Percentiles rank a stretch among this genome's conserved stretches.
Evolutionary conservation across 768 basidiomycete species (phyloP).

Genomic region (Psilocybe subaeruginosa): DNA sequence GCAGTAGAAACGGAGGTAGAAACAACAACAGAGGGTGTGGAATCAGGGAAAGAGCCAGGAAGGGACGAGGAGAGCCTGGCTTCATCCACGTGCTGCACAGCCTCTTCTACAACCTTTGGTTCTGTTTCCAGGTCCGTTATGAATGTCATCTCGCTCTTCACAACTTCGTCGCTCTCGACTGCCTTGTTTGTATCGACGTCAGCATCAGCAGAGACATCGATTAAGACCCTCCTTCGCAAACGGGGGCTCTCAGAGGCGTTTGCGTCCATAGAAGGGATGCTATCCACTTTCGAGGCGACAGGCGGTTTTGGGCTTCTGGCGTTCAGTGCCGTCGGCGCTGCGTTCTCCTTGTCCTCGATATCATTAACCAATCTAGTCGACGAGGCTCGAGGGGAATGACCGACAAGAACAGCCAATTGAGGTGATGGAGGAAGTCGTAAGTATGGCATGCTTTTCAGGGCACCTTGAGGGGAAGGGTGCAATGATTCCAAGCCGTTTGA

Average conservation of each 20-base stretch:
- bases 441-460: not conserved
- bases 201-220: constrained; percentile 1
- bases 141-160: not conserved
- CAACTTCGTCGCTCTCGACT: constrained; percentile 1
- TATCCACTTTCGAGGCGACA: not conserved
- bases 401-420: not conserved
- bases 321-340: constrained; percentile 3
- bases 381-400: not conserved
- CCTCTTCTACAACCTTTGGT: not conserved
- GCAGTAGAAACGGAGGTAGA: not conserved
- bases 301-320: not conserved
- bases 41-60: constrained; percentile 32
- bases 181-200: not conserved
- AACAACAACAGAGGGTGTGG: not conserved
- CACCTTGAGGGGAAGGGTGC: not conserved
- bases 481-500: not conserved
- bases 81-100: not conserved
- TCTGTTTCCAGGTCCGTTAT: not conserved
- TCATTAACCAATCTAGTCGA: not conserved
- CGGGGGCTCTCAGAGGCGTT: not conserved
- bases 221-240: constrained; percentile 5
- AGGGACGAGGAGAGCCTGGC: constrained; percentile 24
- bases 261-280: not conserved
- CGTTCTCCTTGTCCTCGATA: constrained; percentile 18
- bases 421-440: constrained; percentile 4